Base-by-base conservation (phyloP, 805 yeast genomes). In the Wickerhamomyces bisporus region DNA sequence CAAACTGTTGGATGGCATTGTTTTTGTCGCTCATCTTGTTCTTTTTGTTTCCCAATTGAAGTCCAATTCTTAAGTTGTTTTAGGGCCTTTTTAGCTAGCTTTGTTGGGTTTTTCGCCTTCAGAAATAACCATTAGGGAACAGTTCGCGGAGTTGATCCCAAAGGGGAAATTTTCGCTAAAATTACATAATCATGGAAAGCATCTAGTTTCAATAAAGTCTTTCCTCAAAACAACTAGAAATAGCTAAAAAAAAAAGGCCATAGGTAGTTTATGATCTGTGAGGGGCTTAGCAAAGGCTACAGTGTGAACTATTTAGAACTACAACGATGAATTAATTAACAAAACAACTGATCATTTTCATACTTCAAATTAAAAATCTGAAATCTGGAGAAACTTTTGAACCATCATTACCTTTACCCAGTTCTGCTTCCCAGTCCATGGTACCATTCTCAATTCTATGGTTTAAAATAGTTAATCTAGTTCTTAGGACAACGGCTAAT, bases 351-450 rank as follows among this genome's bases (percentile, higher is more conserved):
- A n/a, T n/a, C n/a, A n/a, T n/a, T n/a, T n/a, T n/a, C n/a, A n/a
- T n/a, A n/a, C n/a, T 27, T 21, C 14, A 35, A 17, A 26, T 36
- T 45, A 52, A 41, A 49, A 55, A 71, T 50, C 72, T 67, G 42
- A 70, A 71, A 30, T 64, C 71, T n/a, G 65, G 65, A 18, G 65
- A 53, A 32, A 72, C 57, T 28, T 60, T 56, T 1, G 68, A 56
- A 11, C 68, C 71, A 45, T 70, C 70, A 41, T 65, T 67, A 32
- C 77, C 77, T 35, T 43, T 47, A 26, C 55, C 54, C 24, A 72
- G 58, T 48, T 71, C 77, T 24, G 43, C 52, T 39, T 65, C 69
- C 77, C 77, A 71, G 42, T 71, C 53, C 74, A 72, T 70, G 2
- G 72, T 60, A 19, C 73, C 75, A 14, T 44, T 56, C 16, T 50